Base-by-base conservation (phyloP, 1,284 basidiomycete species). In the Apiotrichum montevideense region DNA sequence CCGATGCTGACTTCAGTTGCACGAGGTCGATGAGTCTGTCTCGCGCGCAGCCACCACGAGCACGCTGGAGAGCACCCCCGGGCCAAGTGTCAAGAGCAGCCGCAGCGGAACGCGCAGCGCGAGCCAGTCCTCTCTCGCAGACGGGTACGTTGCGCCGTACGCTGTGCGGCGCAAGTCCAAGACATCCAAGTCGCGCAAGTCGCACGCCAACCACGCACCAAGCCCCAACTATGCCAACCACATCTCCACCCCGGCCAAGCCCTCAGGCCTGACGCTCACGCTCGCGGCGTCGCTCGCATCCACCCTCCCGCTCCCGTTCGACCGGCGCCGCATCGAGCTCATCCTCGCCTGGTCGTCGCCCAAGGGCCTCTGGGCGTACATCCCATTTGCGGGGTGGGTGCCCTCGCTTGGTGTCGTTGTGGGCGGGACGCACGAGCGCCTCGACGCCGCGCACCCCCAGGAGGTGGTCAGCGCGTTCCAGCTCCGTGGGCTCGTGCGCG, bases 311-410 rank as follows among this genome's bases (percentile, higher is more conserved):
- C 51, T 63, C 44, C 54, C 61, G 41, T 54, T 58, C 49, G 41
- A 47, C 33, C 56, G 56, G 32, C 57, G 54, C 46, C 56, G 64
- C 35, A 14, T 65, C 53, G 63, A 67, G 56, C 57, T 67, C 41
- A 56, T 61, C 51, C 52, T 67, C 40, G 34, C 54, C 8, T 67
- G 65, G 65, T 50, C 57, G 11, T 0, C 42, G 4, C 45, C 45
- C 15, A 13, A 35, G 35, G 50, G 54, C 34, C 15, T 54, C 4
- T 58, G 57, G 57, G 42, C 33, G 14, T 54, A 54, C 43, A 33
- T 62, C 40, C 61, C 61, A 4, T 39, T 58, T 7, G 55, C 57
- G n/a, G 49, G 48, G 29, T 59, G 50, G 35, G 11, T 54, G 8
- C 61, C 61, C 1, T 7, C 29, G 11, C 59, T 57, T 55, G 49